Base-by-base conservation (phyloP, 2,329 filamentous ascomycete genomes). In the Hypomyces perniciosus region DNA sequence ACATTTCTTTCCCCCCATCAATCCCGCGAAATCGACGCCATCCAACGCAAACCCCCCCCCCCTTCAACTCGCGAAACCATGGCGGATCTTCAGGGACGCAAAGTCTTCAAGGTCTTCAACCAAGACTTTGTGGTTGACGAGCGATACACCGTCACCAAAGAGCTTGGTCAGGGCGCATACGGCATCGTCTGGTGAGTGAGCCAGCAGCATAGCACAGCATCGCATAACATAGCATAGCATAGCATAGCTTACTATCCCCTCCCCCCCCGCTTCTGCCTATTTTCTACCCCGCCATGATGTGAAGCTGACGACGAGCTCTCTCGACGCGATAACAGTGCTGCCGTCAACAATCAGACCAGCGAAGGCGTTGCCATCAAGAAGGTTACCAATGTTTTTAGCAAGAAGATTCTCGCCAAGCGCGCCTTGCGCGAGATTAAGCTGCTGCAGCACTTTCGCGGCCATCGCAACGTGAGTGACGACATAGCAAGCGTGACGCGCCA, bases 331-430 rank as follows among this genome's bases (percentile, higher is more conserved):
- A 49, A 34, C 68, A 96, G 91, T 72, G 92, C 93, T 54, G 93
- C 93, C 50, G 88, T 90, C 59, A 96, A 97, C 78, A 85, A 84
- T 67, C 84, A 90, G 70, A 95, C 88, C 31, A 86, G 84, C 64
- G 93, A 99, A 68, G 91, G 92, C 38, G 91, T 99, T 56, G 93
- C 93, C 63, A 93, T 99, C 78, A 99, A 99, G 75, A 99, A 99
- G 75, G 90, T 99, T 69, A 99, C 93, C 76, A 99, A 99, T 87
- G 92, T 99, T 63, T 99, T 99, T 74, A 96, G 90, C 81, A 99
- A 99, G 77, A 97, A 97, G 83, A 99, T 99, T 62, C 80, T 99
- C 60, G 93, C 93, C 63, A 99, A 99, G 84, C 88, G 93, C 66
- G 93, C 93, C 45, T 73, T 99, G 77, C 85, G 93, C 71, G 93